phyloP scores from a whole-genome alignment of 129 eudicot species.

The Heracleum sosnowskyi region DNA sequence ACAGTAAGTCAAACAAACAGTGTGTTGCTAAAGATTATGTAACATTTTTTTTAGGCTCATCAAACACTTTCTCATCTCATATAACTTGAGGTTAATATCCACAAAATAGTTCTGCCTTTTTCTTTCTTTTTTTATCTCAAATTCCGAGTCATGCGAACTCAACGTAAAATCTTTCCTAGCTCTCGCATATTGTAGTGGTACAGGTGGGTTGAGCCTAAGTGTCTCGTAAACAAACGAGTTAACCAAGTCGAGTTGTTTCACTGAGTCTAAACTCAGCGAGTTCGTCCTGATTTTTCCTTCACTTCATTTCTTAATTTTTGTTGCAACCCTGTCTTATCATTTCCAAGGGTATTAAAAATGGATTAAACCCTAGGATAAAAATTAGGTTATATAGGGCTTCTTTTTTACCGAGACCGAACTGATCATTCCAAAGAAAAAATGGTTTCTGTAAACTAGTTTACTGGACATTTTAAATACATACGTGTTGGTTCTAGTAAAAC shows the following conservation, averaged over 20 bases:
- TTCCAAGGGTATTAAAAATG: slow-evolving; percentile 18
- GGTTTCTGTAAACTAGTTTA: too few relatives aligned
- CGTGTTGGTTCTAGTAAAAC: too few relatives aligned
- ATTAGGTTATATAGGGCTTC: slow-evolving; percentile 45
- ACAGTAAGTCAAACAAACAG: too few relatives aligned
- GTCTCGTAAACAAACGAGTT: slow-evolving; percentile 54
- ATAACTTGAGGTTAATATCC: slow-evolving; percentile 43
- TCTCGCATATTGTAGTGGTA: slow-evolving; percentile 35
- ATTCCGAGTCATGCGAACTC: slow-evolving; percentile 34
- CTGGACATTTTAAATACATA: too few relatives aligned
- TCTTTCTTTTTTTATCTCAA: slow-evolving; percentile 52
- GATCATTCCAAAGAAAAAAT: too few relatives aligned
- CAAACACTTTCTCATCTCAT: slow-evolving; percentile 41
- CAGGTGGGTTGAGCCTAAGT: slow-evolving; percentile 43
- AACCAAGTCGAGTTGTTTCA: slow-evolving; percentile 29
- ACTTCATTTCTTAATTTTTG: slow-evolving; percentile 33
- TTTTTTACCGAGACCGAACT: slow-evolving; percentile 26
- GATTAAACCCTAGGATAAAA: slow-evolving; percentile 49
- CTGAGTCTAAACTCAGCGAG: slow-evolving; percentile 23
- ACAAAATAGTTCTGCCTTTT: slow-evolving; percentile 46
- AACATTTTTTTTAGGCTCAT: slow-evolving; percentile 39
- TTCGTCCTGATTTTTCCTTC: slow-evolving; percentile 7
- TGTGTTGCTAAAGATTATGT: too few relatives aligned
- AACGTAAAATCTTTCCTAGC: slow-evolving; percentile 47
- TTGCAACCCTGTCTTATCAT: slow-evolving; percentile 18